These are phyloP conservation scores for Articulospora tetracladia DNA, from an alignment of 495 filamentous ascomycete genomes.

Conservation along the genomic window DNA sequence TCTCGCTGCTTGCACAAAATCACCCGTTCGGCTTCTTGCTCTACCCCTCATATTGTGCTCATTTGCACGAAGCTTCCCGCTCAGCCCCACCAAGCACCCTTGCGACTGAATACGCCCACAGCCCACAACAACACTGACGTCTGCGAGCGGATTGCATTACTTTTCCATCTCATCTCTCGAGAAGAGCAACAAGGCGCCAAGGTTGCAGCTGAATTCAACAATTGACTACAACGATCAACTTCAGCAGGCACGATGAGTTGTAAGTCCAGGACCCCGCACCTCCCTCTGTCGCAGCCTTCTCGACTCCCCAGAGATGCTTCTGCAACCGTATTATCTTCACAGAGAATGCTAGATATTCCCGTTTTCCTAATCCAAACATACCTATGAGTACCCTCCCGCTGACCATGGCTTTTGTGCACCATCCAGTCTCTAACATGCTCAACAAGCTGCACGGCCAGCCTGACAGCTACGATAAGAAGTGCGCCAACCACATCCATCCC, in stretches of 20 bases:
- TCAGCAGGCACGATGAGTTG: slow-evolving; percentile 41
- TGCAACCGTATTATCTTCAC: not conserved
- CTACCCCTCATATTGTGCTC: not conserved
- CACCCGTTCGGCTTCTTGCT: not conserved
- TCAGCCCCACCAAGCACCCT: not conserved
- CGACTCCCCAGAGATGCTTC: not conserved
- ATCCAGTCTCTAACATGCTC: slow-evolving; percentile 57
- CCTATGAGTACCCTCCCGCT: not conserved
- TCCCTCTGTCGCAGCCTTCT: slow-evolving; percentile 3
- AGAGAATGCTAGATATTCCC: not conserved
- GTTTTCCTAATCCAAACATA: slow-evolving; percentile 1
- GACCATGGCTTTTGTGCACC: slow-evolving; percentile 11
- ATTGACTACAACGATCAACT: slow-evolving; percentile 14
- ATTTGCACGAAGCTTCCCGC: not conserved
- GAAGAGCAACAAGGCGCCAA: not conserved
- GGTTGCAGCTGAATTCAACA: slow-evolving; percentile 8
- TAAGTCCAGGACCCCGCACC: slow-evolving; percentile 30
- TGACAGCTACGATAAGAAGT: slow-evolving; percentile 99
- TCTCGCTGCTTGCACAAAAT: not conserved
- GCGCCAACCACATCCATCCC: slow-evolving; percentile 3
- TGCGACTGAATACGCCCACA: not conserved
- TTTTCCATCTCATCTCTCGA: not conserved
- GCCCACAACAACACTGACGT: not conserved
- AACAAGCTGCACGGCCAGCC: slow-evolving; percentile 98
- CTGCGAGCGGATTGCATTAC: not conserved